These are phyloP conservation scores for Chalciporus pseudorubinellus DNA, from an alignment of 768 basidiomycete genomes.

Conservation along the genomic window DNA sequence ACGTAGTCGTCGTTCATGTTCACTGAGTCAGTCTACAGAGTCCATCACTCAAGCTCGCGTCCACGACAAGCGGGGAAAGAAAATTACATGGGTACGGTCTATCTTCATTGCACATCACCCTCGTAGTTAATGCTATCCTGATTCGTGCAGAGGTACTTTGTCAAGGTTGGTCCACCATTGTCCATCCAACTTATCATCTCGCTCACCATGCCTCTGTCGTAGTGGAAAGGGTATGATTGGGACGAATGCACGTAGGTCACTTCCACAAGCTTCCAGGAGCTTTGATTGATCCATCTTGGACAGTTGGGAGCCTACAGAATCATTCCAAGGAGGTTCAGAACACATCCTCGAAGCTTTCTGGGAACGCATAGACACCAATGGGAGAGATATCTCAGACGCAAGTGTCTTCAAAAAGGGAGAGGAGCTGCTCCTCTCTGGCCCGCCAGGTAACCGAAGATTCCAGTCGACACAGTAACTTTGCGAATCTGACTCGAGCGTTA, in stretches of 20 bases:
- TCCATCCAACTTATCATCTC: not conserved
- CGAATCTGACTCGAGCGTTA: conserved; percentile 8
- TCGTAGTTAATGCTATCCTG: conserved; percentile 14
- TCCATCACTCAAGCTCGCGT: conserved; percentile 52
- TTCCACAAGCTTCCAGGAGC: not conserved
- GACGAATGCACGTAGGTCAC: conserved; percentile 57
- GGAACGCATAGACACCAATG: conserved; percentile 31
- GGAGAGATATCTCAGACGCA: conserved; percentile 49
- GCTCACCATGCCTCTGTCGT: conserved; percentile 5
- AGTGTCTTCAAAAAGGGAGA: conserved; percentile 53
- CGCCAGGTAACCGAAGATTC: conserved; percentile 46
- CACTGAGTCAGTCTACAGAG: conserved; percentile 38
- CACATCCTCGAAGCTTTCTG: conserved; percentile 44
- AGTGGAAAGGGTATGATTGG: conserved; percentile 63
- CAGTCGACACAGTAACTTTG: too few species aligned
- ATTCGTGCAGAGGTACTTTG: conserved; percentile 48
- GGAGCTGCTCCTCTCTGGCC: conserved; percentile 52
- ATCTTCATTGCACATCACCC: conserved; percentile 1
- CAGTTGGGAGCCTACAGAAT: conserved; percentile 69
- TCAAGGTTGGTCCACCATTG: conserved; percentile 45
- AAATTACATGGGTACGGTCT: conserved; percentile 48
- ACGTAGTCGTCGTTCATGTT: not conserved
- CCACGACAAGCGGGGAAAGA: conserved; percentile 43
- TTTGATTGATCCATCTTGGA: conserved; percentile 6
- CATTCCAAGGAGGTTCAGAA: conserved; percentile 55